A percentile compares a stretch with the other conserved stretches of the same genome.
phyloP scores from a whole-genome alignment of 2,329 filamentous ascomycete species.

The Arthrobotrys iridis region DNA sequence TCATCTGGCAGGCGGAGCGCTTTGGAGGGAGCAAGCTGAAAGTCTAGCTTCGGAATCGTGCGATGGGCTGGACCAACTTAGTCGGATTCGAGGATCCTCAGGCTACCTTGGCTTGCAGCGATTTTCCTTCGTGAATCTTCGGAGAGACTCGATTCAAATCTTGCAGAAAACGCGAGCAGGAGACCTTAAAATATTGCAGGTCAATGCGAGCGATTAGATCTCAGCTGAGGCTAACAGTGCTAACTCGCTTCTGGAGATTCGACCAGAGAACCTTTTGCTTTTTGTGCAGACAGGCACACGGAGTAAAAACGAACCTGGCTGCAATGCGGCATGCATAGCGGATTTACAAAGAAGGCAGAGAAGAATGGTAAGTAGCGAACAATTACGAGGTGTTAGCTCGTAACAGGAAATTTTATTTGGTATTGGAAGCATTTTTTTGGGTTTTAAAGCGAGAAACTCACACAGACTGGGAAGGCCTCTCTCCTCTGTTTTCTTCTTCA shows the following conservation, averaged over 20 bases:
- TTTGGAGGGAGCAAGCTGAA: conserved; percentile 11
- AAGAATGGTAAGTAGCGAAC: conserved; percentile 27
- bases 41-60: conserved; percentile 46
- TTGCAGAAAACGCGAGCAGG: conserved; percentile 30
- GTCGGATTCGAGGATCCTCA: conserved; percentile 6
- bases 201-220: conserved; percentile 40
- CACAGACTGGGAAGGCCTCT: conserved; percentile 16
- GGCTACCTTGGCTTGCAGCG: conserved; percentile 15
- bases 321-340: conserved; percentile 52
- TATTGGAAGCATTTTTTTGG: conserved; percentile 20
- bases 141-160: conserved; percentile 37
- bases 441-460: conserved; percentile 36
- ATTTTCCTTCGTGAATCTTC: conserved; percentile 33
- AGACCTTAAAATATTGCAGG: conserved; percentile 2
- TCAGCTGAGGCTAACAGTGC: conserved; percentile 40
- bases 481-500: conserved; percentile 23
- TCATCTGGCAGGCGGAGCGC: conserved; percentile 23
- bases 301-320: conserved; percentile 18
- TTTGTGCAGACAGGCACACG: conserved; percentile 25
- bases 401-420: conserved; percentile 27
- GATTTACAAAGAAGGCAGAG: conserved; percentile 8
- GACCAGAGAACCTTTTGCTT: conserved; percentile 46
- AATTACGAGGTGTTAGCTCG: conserved; percentile 28
- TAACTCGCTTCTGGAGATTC: conserved; percentile 49
- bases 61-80: conserved; percentile 34